phyloP scores from a whole-genome alignment of 108 stramenopile species.

The Skeletonema tropicum region DNA sequence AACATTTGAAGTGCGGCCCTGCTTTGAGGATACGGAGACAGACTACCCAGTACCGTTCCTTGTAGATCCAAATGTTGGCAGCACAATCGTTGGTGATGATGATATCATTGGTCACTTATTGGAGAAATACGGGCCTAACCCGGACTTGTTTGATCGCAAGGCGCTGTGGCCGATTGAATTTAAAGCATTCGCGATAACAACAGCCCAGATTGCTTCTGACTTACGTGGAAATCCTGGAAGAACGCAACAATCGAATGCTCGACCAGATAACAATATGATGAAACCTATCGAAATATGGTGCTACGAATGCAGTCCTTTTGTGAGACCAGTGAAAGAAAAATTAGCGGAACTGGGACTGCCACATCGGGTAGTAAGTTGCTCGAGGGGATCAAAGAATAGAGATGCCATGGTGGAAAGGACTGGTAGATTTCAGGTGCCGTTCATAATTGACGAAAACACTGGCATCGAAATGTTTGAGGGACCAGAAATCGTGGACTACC shows the following conservation, averaged over 20 bases:
- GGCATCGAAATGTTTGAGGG: conserved; percentile 83
- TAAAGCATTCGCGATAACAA: conserved; percentile 59
- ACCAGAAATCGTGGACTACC: conserved; percentile 83
- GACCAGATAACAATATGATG: conserved; percentile 80
- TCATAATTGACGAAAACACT: conserved; percentile 80
- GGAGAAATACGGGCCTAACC: conserved; percentile 76
- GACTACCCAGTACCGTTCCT: conserved; percentile 75
- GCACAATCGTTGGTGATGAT: conserved; percentile 74
- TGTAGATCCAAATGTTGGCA: conserved; percentile 77
- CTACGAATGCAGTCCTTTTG: conserved; percentile 88
- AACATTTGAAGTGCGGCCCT: conserved; percentile 79
- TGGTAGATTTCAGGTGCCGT: conserved; percentile 90
- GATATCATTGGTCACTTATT: conserved; percentile 87
- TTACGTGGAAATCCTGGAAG: conserved; percentile 60
- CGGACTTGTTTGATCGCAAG: conserved; percentile 56
- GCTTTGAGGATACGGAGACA: conserved; percentile 60
- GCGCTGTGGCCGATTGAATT: conserved; percentile 75
- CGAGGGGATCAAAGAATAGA: conserved; percentile 83
- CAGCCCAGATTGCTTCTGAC: conserved; percentile 56
- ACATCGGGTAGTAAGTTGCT: conserved; percentile 76
- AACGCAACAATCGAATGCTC: conserved; percentile 53
- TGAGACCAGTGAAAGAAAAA: conserved; percentile 76
- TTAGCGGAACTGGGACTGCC: conserved; percentile 76
- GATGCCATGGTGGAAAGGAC: conserved; percentile 72
- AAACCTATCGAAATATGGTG: conserved; percentile 82